These are phyloP conservation scores for Novakomyces olei DNA, from an alignment of 805 yeast species.

Conservation along the genomic window DNA sequence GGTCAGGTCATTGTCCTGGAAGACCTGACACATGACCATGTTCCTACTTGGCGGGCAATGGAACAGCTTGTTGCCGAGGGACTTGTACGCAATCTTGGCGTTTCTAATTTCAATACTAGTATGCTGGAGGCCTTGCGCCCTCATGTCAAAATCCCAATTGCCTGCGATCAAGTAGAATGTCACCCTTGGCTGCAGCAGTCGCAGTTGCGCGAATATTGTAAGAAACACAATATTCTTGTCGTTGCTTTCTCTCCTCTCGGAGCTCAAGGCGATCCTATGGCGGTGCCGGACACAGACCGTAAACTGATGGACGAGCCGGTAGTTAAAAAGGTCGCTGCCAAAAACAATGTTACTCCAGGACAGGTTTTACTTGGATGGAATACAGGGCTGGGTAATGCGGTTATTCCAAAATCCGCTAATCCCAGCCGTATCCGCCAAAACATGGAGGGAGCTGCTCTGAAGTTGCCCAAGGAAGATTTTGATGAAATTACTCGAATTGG, in stretches of 20 bases:
- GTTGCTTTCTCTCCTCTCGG: slow-evolving; percentile 71
- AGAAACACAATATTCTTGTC: slow-evolving; percentile 29
- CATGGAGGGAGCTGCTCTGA: not conserved
- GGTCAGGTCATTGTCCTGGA: slow-evolving; percentile 14
- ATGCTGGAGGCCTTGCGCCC: slow-evolving; percentile 30
- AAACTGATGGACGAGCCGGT: slow-evolving; percentile 16
- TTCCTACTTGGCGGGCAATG: slow-evolving; percentile 43
- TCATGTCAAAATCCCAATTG: slow-evolving; percentile 34
- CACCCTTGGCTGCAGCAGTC: slow-evolving; percentile 53
- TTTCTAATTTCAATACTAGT: slow-evolving; percentile 43
- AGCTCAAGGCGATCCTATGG: slow-evolving; percentile 36
- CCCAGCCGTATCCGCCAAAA: slow-evolving; percentile 29
- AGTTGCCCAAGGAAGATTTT: not conserved
- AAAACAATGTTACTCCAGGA: slow-evolving; percentile 26
- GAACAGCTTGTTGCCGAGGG: slow-evolving; percentile 33
- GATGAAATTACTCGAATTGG: slow-evolving; percentile 4
- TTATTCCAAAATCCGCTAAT: slow-evolving; percentile 28
- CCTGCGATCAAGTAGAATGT: slow-evolving; percentile 50
- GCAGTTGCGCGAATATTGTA: slow-evolving; percentile 32
- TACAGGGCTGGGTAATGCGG: slow-evolving; percentile 9
- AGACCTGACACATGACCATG: slow-evolving; percentile 16
- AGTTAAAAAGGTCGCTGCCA: slow-evolving; percentile 34
- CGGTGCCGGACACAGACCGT: slow-evolving; percentile 11
- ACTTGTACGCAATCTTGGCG: slow-evolving; percentile 47
- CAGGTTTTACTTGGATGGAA: slow-evolving; percentile 38